Evolutionary conservation across 1,284 basidiomycete species (phyloP).

Genomic region (Anthracocystis panici-leucophaei): DNA sequence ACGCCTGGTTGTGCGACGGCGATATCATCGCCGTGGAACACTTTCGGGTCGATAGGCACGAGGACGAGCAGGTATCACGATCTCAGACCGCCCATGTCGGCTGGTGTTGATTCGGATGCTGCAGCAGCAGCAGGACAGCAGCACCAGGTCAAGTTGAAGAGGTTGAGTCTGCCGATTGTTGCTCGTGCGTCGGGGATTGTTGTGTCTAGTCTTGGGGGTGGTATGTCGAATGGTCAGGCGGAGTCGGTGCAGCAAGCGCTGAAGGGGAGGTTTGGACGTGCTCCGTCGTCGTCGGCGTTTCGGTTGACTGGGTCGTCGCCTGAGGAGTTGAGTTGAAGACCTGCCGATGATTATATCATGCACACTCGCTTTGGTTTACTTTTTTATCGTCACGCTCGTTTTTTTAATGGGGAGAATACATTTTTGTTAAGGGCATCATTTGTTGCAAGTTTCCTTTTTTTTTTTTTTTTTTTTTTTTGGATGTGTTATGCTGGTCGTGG

Average conservation of each 20-base stretch:
- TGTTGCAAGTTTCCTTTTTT: no score
- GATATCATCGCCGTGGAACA: background rate
- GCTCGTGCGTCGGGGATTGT: constrained; percentile 12
- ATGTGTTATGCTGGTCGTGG: no score
- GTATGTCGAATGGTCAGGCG: no score
- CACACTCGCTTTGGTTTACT: no score
- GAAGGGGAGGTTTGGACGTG: background rate
- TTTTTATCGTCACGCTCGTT: no score
- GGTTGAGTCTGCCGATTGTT: constrained; percentile 37
- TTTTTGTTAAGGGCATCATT: no score
- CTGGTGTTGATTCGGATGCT: constrained; percentile 7
- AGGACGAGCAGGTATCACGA: background rate
- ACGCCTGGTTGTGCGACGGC: background rate
- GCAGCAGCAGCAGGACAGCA: background rate
- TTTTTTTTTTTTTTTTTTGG: no score
- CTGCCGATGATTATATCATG: no score
- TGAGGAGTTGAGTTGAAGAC: no score
- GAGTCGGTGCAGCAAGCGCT: background rate
- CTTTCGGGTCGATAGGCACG: background rate
- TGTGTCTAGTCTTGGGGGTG: background rate
- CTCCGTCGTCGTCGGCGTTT: no score
- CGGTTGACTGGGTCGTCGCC: no score
- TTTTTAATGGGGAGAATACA: no score
- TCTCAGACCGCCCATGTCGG: background rate
- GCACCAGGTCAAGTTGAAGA: constrained; percentile 38